A percentile compares a stretch with the other conserved stretches of the same genome.
Evolutionary conservation across 257 asterid species (phyloP).

Genomic region (Fraxinus quadrangulata): DNA sequence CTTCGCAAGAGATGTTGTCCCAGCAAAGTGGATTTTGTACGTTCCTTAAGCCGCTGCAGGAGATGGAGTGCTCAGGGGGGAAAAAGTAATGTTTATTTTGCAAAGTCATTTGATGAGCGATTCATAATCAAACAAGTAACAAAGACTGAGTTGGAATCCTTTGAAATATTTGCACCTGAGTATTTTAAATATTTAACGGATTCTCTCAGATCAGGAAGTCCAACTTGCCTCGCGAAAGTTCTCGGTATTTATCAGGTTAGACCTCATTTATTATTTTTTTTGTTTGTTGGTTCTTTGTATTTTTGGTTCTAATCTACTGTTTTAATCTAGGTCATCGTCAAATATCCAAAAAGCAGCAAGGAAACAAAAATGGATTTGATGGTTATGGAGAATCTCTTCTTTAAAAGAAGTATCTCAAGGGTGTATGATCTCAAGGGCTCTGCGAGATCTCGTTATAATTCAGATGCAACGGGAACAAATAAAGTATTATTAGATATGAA

Average conservation of each 20-base stretch:
- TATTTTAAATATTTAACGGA: constrained; percentile 75
- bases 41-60: constrained; percentile 82
- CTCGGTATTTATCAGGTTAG: constrained; percentile 92
- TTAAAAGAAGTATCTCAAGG: constrained; percentile 57
- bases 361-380: constrained; percentile 92
- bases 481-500: constrained; percentile 85
- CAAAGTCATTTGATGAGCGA: constrained; percentile 84
- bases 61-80: constrained; percentile 99
- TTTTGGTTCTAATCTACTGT: constrained; percentile 4
- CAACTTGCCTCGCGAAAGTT: constrained; percentile 94
- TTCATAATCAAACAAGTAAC: constrained; percentile 88
- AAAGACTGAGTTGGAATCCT: constrained; percentile 91
- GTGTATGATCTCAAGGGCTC: constrained; percentile 96
- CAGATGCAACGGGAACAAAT: constrained; percentile 72
- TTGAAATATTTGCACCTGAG: constrained; percentile 69
- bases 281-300: background rate
- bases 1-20: constrained; percentile 85
- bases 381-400: constrained; percentile 99
- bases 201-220: constrained; percentile 70
- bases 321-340: constrained; percentile 55
- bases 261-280: background rate
- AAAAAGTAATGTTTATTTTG: constrained; percentile 92
- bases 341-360: constrained; percentile 69
- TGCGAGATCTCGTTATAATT: constrained; percentile 69
- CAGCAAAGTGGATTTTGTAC: constrained; percentile 61